Conservation (phyloP, 2,329 filamentous ascomycete genomes). For the Plectosphaerella cucumerina region DNA sequence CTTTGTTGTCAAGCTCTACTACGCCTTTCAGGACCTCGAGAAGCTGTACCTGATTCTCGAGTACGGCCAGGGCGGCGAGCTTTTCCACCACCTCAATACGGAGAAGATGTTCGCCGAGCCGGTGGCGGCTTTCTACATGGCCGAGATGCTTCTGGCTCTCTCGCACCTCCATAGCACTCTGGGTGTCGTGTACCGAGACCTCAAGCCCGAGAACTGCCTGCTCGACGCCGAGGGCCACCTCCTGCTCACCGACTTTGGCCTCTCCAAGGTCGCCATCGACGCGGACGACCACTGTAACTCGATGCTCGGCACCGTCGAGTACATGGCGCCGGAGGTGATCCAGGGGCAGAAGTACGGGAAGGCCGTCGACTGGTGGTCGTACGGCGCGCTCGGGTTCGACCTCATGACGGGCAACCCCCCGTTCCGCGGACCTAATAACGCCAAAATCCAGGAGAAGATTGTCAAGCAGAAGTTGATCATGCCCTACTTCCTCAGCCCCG, state of each 20-base stretch:
- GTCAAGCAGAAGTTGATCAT: constrained; percentile 84
- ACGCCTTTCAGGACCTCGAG: constrained; percentile 96
- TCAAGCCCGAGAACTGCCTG: constrained; percentile 97
- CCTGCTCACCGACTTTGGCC: constrained; percentile 90
- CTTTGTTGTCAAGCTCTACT: constrained; percentile 97
- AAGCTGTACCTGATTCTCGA: constrained; percentile 97
- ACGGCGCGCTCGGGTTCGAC: constrained; percentile 89
- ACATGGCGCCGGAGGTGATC: constrained; percentile 97
- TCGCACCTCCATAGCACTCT: constrained; percentile 89
- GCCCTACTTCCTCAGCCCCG: constrained; percentile 85
- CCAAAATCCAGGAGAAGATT: constrained; percentile 95
- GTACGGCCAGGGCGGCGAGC: constrained; percentile 93
- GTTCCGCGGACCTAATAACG: constrained; percentile 84
- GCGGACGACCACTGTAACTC: constrained; percentile 69
- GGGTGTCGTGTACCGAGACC: constrained; percentile 91
- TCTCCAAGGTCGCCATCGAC: constrained; percentile 88
- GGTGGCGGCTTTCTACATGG: constrained; percentile 95
- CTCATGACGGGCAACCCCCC: constrained; percentile 89
- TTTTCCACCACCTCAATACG: constrained; percentile 90
- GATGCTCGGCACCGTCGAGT: constrained; percentile 91
- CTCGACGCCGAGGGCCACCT: constrained; percentile 88
- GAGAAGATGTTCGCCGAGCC: constrained; percentile 94
- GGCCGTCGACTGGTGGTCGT: constrained; percentile 97
- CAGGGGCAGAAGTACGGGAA: constrained; percentile 86
- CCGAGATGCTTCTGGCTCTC: constrained; percentile 91